Evolutionary conservation across 2,329 filamentous ascomycete species (phyloP), one percentile per base, ranked within the genome.

Genomic region (Monosporascus sp.): DNA sequence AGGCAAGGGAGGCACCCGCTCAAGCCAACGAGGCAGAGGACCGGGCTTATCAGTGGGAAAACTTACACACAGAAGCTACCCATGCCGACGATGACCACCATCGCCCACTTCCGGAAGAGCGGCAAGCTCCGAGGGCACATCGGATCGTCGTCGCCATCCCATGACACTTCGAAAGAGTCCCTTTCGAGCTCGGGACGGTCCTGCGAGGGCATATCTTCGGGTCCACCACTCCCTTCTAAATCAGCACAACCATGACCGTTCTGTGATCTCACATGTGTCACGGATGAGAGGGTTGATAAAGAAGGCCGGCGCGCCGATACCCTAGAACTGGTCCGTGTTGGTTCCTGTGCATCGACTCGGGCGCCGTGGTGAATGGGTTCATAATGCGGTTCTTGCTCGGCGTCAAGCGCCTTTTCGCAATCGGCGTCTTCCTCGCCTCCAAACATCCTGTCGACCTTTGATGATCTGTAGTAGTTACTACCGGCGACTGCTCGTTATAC

Each of bases 51-150:
- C 47, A 54, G 9, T 5, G 31, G 20, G 22, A 20, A 37, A n/a
- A 84, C 88, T 78, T 79, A 92, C 87, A 96, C 91, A 69, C 89
- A 93, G 54, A 94, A 76, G 47, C 89, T 89, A 7, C 87, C 88
- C 52, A 79, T 67, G 9, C 85, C 84, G n/a, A 91, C 79, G 53
- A 96, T 87, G 37, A 84, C 60, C 1, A 92, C 84, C 56, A 96
- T 86, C 31, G 84, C 52, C 93, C 93, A 97, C 65, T 92, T 92
- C 56, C 83, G 80, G n/a, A 71, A 65, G 18, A 69, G 77, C 17
- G 70, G 72, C 74, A 90, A 84, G 66, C 82, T 90, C 54, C 87
- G 82, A 0, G 92, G 92, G 61, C 86, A 88, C 69, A 83, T 67
- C 0, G 88, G 85, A 66, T 97, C 92, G 47, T 75, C 72, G 53